Conservation (phyloP, 1,284 basidiomycete species). For the Microbotryum scabiosae region DNA sequence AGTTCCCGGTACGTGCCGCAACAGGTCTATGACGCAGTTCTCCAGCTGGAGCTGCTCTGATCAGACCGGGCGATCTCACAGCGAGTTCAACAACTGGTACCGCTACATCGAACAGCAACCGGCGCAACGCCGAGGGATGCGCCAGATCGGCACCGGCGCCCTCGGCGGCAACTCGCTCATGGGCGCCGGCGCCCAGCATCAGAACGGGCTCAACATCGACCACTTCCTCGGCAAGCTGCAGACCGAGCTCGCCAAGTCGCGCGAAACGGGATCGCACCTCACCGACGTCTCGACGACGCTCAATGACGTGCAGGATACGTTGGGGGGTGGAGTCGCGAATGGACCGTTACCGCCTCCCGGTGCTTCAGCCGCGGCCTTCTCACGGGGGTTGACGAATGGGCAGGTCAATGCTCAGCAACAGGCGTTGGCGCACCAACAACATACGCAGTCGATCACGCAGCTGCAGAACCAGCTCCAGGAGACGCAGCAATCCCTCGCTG, state of each 20-base stretch:
- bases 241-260: slow-evolving; percentile 84
- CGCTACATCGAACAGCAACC: slow-evolving; percentile 27
- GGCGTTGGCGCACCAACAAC: slow-evolving; percentile 5
- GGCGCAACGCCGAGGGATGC: slow-evolving; percentile 6
- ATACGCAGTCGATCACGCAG: slow-evolving; percentile 46
- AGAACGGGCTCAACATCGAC: slow-evolving; percentile 44
- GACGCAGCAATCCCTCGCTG: slow-evolving; percentile 69
- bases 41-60: not conserved
- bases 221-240: slow-evolving; percentile 51
- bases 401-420: not conserved
- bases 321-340: slow-evolving; percentile 59
- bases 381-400: not conserved
- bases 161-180: slow-evolving; percentile 30
- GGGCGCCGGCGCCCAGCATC: slow-evolving; percentile 39
- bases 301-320: slow-evolving; percentile 82
- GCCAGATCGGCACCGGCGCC: not conserved
- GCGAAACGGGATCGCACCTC: slow-evolving; percentile 86
- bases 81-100: slow-evolving; percentile 33
- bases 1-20: slow-evolving; percentile 24
- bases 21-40: not conserved
- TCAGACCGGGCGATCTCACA: not conserved
- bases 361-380: slow-evolving; percentile 8
- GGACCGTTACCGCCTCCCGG: slow-evolving; percentile 43
- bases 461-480: slow-evolving; percentile 78
- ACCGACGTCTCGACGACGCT: slow-evolving; percentile 71